Conservation (phyloP, 2,329 filamentous ascomycete genomes). For the Dothistroma septosporum region DNA sequence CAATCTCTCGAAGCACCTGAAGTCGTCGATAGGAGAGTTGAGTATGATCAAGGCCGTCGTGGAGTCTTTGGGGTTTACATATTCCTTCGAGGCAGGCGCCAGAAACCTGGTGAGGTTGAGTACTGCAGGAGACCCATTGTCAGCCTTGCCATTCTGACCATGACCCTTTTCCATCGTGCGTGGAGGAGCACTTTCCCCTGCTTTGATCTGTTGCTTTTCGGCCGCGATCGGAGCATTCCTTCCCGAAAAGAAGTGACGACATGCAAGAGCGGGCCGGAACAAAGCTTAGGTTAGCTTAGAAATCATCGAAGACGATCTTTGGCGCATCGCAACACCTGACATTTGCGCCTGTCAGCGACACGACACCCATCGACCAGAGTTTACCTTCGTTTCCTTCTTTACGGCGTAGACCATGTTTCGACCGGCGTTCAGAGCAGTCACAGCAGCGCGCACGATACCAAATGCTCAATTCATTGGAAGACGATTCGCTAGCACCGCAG, state of each 20-base stretch:
- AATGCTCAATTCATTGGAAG: slow-evolving; percentile 32
- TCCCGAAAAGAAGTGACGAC: neutral
- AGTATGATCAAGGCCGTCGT: slow-evolving; percentile 52
- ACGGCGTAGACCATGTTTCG: slow-evolving; percentile 47
- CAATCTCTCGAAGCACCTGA: slow-evolving; percentile 47
- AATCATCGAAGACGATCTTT: neutral
- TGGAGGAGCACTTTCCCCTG: neutral
- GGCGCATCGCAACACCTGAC: slow-evolving; percentile 1
- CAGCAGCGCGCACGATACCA: slow-evolving; percentile 30
- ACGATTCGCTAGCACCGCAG: slow-evolving; percentile 55
- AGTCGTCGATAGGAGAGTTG: slow-evolving; percentile 57
- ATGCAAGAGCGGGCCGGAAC: neutral
- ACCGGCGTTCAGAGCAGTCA: slow-evolving; percentile 45
- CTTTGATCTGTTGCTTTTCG: neutral
- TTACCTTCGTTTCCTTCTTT: slow-evolving; percentile 10
- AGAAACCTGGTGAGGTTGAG: neutral
- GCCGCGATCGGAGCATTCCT: neutral
- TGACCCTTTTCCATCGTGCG: neutral
- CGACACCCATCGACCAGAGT: slow-evolving; percentile 1
- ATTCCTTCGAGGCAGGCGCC: neutral
- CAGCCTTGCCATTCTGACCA: neutral
- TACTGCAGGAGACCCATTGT: neutral
- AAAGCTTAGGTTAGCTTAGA: neutral
- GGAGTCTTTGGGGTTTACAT: slow-evolving; percentile 17
- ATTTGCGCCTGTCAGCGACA: slow-evolving; percentile 10